Base-by-base conservation (phyloP, 441 rosid species). In the Brassica balearica region DNA sequence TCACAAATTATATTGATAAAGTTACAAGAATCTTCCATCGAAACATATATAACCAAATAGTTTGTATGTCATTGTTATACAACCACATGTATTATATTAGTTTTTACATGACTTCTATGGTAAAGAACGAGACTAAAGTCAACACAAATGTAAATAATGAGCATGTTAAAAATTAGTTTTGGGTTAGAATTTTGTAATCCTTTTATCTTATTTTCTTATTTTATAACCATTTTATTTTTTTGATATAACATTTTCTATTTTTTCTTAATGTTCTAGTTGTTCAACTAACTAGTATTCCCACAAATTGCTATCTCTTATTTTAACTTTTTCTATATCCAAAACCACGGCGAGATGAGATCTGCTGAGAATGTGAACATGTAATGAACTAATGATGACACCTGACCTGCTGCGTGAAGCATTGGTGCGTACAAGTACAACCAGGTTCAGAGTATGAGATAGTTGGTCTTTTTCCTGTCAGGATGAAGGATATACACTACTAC, bases 381-480 rank as follows among this genome's bases (percentile, higher is more conserved):
- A 71, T 23, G 25, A 23, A 23, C 25, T 23, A 23, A 23, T 56
- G 62, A 76, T 71, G 68, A 23, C 19, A 53, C 15, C 19, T 65
- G 53, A 76, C 64, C 19, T 77, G 25, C 34, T 77, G 61, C 71
- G 41, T 63, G 68, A 11, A 11, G 79, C 71, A 77, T 17, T 27
- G 59, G 80, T 70, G 65, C 51, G 66, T 77, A 70, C 59, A 64
- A 55, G 29, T 77, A 70, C 59, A 64, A 55, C 32, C 75, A 64
- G 48, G 6, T 63, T 29, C 68, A 63, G 17, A 68, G 60, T 29
- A 43, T n/a, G 38, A 29, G 0, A 68, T 43, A 70, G 15, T 9
- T 62, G 65, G 25, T 27, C 17, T 19, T 12, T 36, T 19, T 20
- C 55, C 9, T 69, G 75, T 36, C 43, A 65, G 10, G 68, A 65